phyloP scores from a whole-genome alignment of 192 early-diverging fungal species.

The Linnemannia exigua region DNA sequence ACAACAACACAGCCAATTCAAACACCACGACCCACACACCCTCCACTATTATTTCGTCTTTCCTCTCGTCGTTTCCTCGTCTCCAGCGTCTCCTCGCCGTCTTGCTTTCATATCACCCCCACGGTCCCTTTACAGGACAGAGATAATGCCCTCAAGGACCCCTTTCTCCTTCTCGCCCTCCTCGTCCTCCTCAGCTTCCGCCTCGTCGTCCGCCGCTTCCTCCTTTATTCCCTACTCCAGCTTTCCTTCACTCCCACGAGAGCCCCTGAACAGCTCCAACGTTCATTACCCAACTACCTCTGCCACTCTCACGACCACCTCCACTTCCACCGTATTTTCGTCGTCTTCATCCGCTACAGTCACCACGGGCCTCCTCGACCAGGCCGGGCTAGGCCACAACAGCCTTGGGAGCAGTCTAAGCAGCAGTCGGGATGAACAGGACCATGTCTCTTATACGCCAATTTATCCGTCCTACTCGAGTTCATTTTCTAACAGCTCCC shows the following conservation, averaged over 20 bases:
- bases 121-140: slow-evolving; percentile 6
- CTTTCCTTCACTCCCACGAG: slow-evolving; percentile 1
- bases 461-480: slow-evolving; percentile 54
- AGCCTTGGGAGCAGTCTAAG: slow-evolving; percentile 41
- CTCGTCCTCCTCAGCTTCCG: slow-evolving; percentile 11
- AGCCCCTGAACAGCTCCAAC: slow-evolving; percentile 11
- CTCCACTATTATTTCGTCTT: not conserved
- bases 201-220: slow-evolving; percentile 30
- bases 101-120: not conserved
- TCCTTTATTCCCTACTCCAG: slow-evolving; percentile 28
- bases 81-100: not conserved
- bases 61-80: not conserved
- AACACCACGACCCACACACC: not conserved
- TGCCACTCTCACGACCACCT: not conserved
- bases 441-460: slow-evolving; percentile 35
- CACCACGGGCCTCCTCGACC: not conserved
- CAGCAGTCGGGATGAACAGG: slow-evolving; percentile 46
- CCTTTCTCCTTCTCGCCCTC: slow-evolving; percentile 35
- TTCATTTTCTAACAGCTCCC: slow-evolving; percentile 48
- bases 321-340: not conserved
- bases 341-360: not conserved
- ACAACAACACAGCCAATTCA: not conserved
- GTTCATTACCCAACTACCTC: not conserved
- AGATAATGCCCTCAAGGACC: slow-evolving; percentile 27
- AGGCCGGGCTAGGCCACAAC: not conserved